These are phyloP conservation scores for Talaromyces sp. DNA, from an alignment of 2,329 filamentous ascomycete species.

Conservation along the genomic window DNA sequence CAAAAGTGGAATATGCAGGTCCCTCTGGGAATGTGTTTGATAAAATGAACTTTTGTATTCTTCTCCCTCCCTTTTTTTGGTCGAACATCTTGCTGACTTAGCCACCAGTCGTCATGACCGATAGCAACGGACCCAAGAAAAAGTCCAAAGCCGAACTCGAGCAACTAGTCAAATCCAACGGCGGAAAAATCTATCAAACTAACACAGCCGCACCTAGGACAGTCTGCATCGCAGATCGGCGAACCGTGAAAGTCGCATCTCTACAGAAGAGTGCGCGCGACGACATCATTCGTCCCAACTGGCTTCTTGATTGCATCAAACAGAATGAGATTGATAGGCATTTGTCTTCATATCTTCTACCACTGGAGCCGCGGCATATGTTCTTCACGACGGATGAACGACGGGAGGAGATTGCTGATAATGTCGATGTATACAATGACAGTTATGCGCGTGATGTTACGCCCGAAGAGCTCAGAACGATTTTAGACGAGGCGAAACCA, in stretches of 20 bases:
- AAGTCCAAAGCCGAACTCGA: conserved; percentile 79
- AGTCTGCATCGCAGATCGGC: conserved; percentile 76
- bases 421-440: conserved; percentile 76
- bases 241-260: conserved; percentile 75
- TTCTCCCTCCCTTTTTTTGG: neutral
- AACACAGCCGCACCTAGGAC: conserved; percentile 62
- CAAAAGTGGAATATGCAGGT: conserved; percentile 55
- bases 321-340: conserved; percentile 55
- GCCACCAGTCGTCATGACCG: conserved; percentile 65
- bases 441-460: conserved; percentile 73
- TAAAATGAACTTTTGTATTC: conserved; percentile 69
- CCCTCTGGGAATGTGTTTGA: conserved; percentile 67
- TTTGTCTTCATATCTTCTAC: conserved; percentile 59
- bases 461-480: conserved; percentile 59
- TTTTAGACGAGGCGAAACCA: conserved; percentile 45
- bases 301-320: conserved; percentile 79
- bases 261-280: conserved; percentile 69
- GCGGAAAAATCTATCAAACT: conserved; percentile 75
- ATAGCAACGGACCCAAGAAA: conserved; percentile 67
- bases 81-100: neutral
- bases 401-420: conserved; percentile 55
- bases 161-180: conserved; percentile 75
- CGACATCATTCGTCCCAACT: conserved; percentile 74
- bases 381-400: conserved; percentile 65
- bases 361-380: conserved; percentile 69